These are phyloP conservation scores for Rhododendron mucronatum DNA, from an alignment of 148 eudicot species.

Conservation along the genomic window DNA sequence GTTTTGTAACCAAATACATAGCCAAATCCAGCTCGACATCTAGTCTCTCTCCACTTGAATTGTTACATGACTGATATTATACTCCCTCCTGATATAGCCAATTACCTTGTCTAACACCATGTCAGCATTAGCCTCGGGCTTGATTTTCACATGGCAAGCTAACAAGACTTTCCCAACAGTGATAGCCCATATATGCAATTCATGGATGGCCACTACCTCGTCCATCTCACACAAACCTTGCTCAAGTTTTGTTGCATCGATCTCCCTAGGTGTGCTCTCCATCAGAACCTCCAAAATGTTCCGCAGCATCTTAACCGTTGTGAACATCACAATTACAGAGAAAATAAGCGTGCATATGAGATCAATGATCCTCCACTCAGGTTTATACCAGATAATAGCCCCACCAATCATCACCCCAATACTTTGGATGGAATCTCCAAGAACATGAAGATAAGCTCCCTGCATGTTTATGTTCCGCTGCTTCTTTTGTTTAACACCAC, in stretches of 20 bases:
- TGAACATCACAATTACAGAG: slow-evolving; percentile 65
- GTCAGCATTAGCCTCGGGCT: slow-evolving; percentile 79
- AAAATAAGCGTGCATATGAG: slow-evolving; percentile 84
- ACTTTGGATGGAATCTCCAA: slow-evolving; percentile 93
- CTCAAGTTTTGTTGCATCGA: slow-evolving; percentile 79
- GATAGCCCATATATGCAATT: slow-evolving; percentile 95
- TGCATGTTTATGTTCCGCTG: slow-evolving; percentile 66
- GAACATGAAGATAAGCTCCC: slow-evolving; percentile 91
- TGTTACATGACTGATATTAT: slow-evolving; percentile 86
- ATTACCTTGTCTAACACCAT: slow-evolving; percentile 78
- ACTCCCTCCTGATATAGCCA: slow-evolving; percentile 68
- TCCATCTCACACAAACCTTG: slow-evolving; percentile 69
- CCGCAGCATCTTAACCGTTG: slow-evolving; percentile 76
- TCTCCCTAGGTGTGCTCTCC: slow-evolving; percentile 98
- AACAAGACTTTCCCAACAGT: slow-evolving; percentile 81
- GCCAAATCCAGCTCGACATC: background rate
- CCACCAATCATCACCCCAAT: slow-evolving; percentile 97
- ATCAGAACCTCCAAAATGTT: slow-evolving; percentile 80
- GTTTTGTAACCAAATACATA: background rate
- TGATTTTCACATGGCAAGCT: slow-evolving; percentile 87
- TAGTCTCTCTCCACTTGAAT: slow-evolving; percentile 79
- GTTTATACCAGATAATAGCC: slow-evolving; percentile 84
- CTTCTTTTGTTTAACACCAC: slow-evolving; percentile 31
- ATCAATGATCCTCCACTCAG: slow-evolving; percentile 88
- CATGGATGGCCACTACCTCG: slow-evolving; percentile 83